phyloP scores from a whole-genome alignment of 1,284 basidiomycete species.

The Fistulina hepatica region DNA sequence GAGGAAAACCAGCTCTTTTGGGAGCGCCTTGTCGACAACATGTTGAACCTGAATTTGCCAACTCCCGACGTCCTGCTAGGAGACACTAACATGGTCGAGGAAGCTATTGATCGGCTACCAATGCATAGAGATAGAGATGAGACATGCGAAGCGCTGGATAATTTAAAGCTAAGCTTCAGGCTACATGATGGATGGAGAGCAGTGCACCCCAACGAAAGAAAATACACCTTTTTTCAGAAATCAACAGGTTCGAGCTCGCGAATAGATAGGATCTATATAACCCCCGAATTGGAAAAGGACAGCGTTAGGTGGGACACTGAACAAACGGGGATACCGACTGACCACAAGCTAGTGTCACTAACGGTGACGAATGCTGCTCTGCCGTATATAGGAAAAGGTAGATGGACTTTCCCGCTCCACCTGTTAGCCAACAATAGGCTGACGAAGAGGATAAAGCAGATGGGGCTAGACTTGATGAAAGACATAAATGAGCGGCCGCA shows the following conservation, averaged over 20 bases:
- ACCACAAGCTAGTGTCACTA: constrained; percentile 10
- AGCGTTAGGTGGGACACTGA: constrained; percentile 8
- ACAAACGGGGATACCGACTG: constrained; percentile 4
- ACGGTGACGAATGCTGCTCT: constrained; percentile 1
- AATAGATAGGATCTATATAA: constrained; percentile 1
- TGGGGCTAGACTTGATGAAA: too few species aligned
- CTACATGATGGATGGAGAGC: constrained; percentile 10
- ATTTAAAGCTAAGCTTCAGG: constrained; percentile 4
- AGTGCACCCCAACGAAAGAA: neutral
- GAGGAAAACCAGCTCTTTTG: constrained; percentile 12
- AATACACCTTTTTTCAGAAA: neutral
- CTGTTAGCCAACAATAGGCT: too few species aligned
- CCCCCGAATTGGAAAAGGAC: neutral
- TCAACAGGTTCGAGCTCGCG: neutral
- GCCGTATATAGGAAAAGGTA: constrained; percentile 9
- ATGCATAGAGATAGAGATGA: neutral
- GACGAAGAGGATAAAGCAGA: too few species aligned
- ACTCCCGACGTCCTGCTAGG: constrained; percentile 6
- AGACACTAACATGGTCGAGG: constrained; percentile 10
- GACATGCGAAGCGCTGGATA: neutral
- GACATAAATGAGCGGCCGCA: too few species aligned
- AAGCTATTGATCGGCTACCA: constrained; percentile 10
- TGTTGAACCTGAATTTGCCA: constrained; percentile 2
- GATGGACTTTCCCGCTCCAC: constrained; percentile 10
- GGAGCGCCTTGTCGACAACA: constrained; percentile 7